Base-by-base conservation (phyloP, 371 early-diverging fungal genomes). In the Apophysomyces elegans region DNA sequence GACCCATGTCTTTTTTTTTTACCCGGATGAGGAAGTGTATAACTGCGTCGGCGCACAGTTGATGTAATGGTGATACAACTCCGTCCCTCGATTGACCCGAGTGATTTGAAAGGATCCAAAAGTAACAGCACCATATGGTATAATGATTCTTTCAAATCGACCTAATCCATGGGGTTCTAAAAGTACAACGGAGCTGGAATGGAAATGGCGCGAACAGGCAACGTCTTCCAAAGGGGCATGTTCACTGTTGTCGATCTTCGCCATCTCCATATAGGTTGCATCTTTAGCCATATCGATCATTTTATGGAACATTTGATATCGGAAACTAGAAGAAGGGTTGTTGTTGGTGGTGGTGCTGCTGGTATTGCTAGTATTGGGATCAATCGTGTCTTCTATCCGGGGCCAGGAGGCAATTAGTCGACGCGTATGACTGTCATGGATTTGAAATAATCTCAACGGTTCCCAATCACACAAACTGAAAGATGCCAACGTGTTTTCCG, bases 51-150 rank as follows among this genome's bases (percentile, higher is more conserved):
- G 58, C 16, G 58, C 35, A 16, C 58, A 62, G 60, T 65, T 63
- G 26, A 65, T 46, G 41, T 59, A 58, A 59, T 67, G 62, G n/a
- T 56, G 62, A 13, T 67, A 64, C 6, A 62, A 26, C 21, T 50
- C 54, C 16, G 54, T 50, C 8, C 54, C 54, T 50, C 54, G 57
- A 9, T 39, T 37, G 14, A 67, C 47, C 4, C 62, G 59, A 8
- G 69, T 72, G 2, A 79, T 57, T n/a, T 74, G 73, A 43, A 68
- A 69, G 1, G 74, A 68, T 32, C 73, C 76, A 67, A 79, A 79
- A 4, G 68, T 44, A 32, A 79, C 57, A 21, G 36, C 46, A 43
- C 79, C 74, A 45, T 79, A 79, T 6, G 76, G 79, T 61, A 79
- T 69, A n/a, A 72, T 58, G n/a, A 79, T 74, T 2, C 69, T 39